These are phyloP conservation scores for Pachyrhizus erosus DNA, from an alignment of 306 rosid species.

Conservation along the genomic window DNA sequence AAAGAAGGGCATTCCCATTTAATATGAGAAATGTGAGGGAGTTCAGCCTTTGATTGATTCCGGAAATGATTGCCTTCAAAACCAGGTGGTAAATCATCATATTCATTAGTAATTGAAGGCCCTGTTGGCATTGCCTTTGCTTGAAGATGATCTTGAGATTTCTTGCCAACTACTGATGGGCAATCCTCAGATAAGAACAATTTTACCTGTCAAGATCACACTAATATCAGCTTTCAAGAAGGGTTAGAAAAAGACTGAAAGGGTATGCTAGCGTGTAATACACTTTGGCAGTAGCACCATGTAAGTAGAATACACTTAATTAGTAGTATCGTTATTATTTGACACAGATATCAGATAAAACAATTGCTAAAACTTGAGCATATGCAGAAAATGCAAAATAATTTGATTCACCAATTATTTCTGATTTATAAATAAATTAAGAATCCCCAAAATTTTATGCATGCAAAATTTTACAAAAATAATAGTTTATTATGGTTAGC, in stretches of 20 bases:
- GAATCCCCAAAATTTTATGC: background rate
- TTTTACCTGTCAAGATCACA: slow-evolving; percentile 56
- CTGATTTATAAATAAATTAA: background rate
- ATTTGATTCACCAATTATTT: background rate
- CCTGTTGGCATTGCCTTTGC: slow-evolving; percentile 46
- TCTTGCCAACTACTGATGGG: slow-evolving; percentile 55
- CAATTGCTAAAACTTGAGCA: background rate
- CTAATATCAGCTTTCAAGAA: slow-evolving; percentile 22
- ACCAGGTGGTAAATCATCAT: slow-evolving; percentile 68
- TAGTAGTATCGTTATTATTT: background rate
- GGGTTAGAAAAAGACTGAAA: background rate
- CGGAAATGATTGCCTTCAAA: slow-evolving; percentile 53
- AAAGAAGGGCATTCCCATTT: slow-evolving; percentile 70
- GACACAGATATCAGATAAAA: background rate
- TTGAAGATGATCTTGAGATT: slow-evolving; percentile 56
- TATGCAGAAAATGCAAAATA: background rate
- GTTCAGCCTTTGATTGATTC: slow-evolving; percentile 43
- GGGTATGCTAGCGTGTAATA: background rate
- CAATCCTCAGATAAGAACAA: slow-evolving; percentile 60
- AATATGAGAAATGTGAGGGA: slow-evolving; percentile 40
- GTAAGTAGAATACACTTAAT: no score
- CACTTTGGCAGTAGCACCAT: background rate
- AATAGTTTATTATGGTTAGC: background rate
- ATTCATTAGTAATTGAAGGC: slow-evolving; percentile 47
- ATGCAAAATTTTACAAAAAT: background rate